Conservation (phyloP, 345 rosid genomes). For the Brassica juncea region DNA sequence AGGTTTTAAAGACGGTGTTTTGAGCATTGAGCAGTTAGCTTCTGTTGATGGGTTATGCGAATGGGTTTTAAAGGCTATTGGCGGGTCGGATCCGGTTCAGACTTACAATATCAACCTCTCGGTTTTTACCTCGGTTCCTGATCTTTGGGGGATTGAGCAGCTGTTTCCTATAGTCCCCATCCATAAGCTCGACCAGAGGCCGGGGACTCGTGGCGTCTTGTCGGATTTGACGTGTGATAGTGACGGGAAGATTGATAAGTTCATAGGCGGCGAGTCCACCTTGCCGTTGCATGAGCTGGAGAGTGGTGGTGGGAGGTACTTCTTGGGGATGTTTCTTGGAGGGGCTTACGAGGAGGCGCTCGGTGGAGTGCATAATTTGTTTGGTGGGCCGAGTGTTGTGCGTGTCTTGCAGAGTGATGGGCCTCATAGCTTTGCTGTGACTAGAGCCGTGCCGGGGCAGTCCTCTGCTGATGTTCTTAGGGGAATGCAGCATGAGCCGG, state of each 20-base stretch:
- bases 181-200: conserved; percentile 72
- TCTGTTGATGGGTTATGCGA: conserved; percentile 83
- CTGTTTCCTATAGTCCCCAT: conserved; percentile 85
- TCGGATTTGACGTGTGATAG: conserved; percentile 94
- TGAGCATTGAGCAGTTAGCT: conserved; percentile 78
- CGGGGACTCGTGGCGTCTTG: conserved; percentile 64
- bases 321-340: conserved; percentile 91
- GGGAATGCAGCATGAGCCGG: conserved; percentile 92
- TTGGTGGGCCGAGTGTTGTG: conserved; percentile 91
- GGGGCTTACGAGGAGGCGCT: conserved; percentile 99
- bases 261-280: conserved; percentile 84
- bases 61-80: conserved; percentile 53
- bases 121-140: conserved; percentile 87
- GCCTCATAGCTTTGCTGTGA: conserved; percentile 82
- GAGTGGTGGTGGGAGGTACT: conserved; percentile 54
- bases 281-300: conserved; percentile 79
- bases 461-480: conserved; percentile 86
- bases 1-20: conserved; percentile 72
- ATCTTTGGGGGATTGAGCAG: conserved; percentile 93
- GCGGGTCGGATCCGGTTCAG: conserved; percentile 56
- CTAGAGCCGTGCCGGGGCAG: conserved; percentile 69
- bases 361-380: conserved; percentile 93
- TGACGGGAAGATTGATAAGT: conserved; percentile 84
- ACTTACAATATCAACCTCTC: conserved; percentile 83
- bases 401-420: conserved; percentile 90